Conservation (phyloP, 352 stramenopile species). For the Phytophthora parvispora region DNA sequence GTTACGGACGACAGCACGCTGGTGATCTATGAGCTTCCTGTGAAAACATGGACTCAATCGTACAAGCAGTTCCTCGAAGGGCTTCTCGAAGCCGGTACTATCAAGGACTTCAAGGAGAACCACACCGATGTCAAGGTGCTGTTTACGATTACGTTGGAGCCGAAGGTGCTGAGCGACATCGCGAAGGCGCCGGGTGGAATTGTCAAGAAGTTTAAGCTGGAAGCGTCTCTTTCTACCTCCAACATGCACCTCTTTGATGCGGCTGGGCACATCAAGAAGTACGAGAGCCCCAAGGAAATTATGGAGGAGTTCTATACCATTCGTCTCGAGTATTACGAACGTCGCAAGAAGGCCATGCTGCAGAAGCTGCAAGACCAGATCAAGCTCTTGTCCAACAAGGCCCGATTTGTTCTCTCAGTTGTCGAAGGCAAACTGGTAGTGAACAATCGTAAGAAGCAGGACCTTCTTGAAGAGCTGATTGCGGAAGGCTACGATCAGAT, state of each 20-base stretch:
- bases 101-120: conserved; percentile 95
- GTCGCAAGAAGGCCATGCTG: conserved; percentile 92
- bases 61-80: conserved; percentile 97
- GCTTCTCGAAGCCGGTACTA: conserved; percentile 87
- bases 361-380: conserved; percentile 93
- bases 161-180: conserved; percentile 77
- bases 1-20: conserved; percentile 90
- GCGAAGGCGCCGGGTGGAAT: conserved; percentile 79
- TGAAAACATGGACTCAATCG: conserved; percentile 97
- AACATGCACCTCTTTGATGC: conserved; percentile 99
- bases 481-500: conserved; percentile 93
- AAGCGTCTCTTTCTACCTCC: conserved; percentile 93
- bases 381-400: conserved; percentile 95
- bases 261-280: conserved; percentile 94
- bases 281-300: conserved; percentile 93
- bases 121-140: conserved; percentile 94
- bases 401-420: conserved; percentile 96
- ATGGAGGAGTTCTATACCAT: conserved; percentile 96
- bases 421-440: conserved; percentile 94
- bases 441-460: conserved; percentile 95
- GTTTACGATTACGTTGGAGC: conserved; percentile 90
- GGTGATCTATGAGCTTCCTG: conserved; percentile 97
- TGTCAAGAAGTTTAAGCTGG: conserved; percentile 97
- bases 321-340: conserved; percentile 93
- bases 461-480: conserved; percentile 92